Evolutionary conservation across 345 rosid species (phyloP), one percentile per base, ranked within the genome.

Genomic region (Gossypioides kirkii): DNA sequence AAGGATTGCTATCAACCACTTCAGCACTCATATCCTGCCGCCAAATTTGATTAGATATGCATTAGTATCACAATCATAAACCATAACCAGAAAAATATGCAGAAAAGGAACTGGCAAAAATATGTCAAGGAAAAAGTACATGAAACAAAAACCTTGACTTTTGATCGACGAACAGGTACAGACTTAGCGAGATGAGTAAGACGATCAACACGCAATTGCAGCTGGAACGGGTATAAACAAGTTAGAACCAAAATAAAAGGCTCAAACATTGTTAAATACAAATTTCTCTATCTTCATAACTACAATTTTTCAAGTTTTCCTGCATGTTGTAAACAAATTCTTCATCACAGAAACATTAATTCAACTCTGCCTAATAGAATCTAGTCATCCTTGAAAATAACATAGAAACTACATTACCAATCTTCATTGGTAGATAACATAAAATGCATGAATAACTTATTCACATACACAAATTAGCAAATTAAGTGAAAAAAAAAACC

Each of bases 1-100:
- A 94, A 62, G 99, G 99, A 82, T 94, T 94, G 80, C 92, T 90
- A 78, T 94, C 98, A 47, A 94, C 94, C 78, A 94, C 98, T 84
- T 90, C 96, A 3, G 97, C 89, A 82, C 98, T 94, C 89, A 90
- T 80, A 78, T 92, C 98, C 98, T 94, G 88, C 69, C 79, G 82
- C 61, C 75, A 14, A 3, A 41, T 61, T 32, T 59, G 69, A 16
- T 56, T 26, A 36, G 50, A 66, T 23, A 46, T 59, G 12, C 53
- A 77, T 64, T 50, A 42, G 52, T 28, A 61, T 18, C 71, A 41
- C 53, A n/a, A 63, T 55, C 9, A 59, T 0, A 69, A 66, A 58
- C 36, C 22, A 41, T 46, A 76, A 53, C 28, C 6, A 52, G 23
- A 45, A 42, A 0, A 78, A 41, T 55, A 55, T 22, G 49, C 46